Evolutionary conservation across 2,329 filamentous ascomycete genomes (phyloP).

Genomic region (Ceratocystis ficicola): DNA sequence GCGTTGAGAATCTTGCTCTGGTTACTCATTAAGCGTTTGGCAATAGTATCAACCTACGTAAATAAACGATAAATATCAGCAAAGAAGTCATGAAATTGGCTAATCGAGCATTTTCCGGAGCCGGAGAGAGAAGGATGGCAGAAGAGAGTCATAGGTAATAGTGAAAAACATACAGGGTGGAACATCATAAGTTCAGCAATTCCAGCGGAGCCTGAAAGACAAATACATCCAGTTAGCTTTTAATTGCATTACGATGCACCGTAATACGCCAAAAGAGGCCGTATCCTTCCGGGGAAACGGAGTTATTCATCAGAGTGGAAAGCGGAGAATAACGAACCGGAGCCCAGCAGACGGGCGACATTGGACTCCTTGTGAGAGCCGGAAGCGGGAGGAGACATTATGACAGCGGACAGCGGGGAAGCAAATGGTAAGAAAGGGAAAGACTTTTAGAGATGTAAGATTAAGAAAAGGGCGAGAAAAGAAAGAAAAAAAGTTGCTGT

Average conservation of each 20-base stretch:
- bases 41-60: slow-evolving; percentile 81
- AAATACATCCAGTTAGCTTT: neutral
- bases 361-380: slow-evolving; percentile 69
- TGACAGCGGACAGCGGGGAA: neutral
- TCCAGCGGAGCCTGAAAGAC: slow-evolving; percentile 63
- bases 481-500: neutral
- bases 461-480: neutral
- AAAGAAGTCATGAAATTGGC: neutral
- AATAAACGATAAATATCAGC: slow-evolving; percentile 2
- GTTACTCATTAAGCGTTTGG: slow-evolving; percentile 99
- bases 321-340: slow-evolving; percentile 48
- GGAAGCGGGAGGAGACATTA: slow-evolving; percentile 47
- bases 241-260: neutral
- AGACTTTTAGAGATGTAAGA: neutral
- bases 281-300: neutral
- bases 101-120: neutral
- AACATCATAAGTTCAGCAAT: slow-evolving; percentile 89
- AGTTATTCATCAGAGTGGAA: neutral
- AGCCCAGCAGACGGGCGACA: slow-evolving; percentile 75
- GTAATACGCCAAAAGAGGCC: neutral
- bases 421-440: slow-evolving; percentile 12
- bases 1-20: slow-evolving; percentile 43
- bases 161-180: slow-evolving; percentile 55
- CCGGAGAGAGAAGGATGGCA: neutral
- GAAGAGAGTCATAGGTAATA: neutral